Evolutionary conservation across 129 eudicot genomes (phyloP).

Genomic region (Solidago caesia): DNA sequence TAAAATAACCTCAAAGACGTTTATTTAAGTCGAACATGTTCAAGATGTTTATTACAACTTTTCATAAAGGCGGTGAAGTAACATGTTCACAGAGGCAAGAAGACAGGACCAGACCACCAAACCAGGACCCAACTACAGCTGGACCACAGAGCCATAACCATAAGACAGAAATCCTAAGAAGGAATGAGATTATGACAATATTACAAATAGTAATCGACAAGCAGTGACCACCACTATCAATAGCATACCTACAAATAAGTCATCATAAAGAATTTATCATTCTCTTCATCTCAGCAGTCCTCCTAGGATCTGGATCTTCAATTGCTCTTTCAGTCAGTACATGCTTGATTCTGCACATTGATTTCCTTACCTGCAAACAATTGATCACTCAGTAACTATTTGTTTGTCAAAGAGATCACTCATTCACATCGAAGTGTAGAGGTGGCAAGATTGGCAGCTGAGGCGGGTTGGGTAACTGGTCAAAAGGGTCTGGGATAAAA

Average conservation of each 20-base stretch:
- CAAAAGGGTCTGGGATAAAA: not conserved
- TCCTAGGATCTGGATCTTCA: slow-evolving; percentile 61
- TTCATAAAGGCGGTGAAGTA: not conserved
- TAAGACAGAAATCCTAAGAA: not conserved
- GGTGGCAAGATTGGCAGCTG: not conserved
- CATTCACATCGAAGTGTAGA: not conserved
- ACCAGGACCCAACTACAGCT: not conserved
- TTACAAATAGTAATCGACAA: not conserved
- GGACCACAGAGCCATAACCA: not conserved
- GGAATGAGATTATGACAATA: not conserved
- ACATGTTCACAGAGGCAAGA: not conserved
- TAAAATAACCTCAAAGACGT: not conserved
- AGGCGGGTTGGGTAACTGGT: not conserved
- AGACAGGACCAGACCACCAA: not conserved
- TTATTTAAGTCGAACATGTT: not conserved
- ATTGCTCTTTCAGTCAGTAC: slow-evolving; percentile 92
- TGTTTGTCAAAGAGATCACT: not conserved
- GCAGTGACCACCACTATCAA: slow-evolving; percentile 2
- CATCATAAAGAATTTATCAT: slow-evolving; percentile 39
- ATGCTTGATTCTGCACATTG: slow-evolving; percentile 90
- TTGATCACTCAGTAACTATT: slow-evolving; percentile 22
- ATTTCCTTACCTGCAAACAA: slow-evolving; percentile 66
- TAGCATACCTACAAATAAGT: not conserved
- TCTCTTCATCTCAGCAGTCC: slow-evolving; percentile 41
- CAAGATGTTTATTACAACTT: slow-evolving; percentile 1